Conservation (phyloP, 1,284 basidiomycete genomes). For the Afroboletus lepidellus region DNA sequence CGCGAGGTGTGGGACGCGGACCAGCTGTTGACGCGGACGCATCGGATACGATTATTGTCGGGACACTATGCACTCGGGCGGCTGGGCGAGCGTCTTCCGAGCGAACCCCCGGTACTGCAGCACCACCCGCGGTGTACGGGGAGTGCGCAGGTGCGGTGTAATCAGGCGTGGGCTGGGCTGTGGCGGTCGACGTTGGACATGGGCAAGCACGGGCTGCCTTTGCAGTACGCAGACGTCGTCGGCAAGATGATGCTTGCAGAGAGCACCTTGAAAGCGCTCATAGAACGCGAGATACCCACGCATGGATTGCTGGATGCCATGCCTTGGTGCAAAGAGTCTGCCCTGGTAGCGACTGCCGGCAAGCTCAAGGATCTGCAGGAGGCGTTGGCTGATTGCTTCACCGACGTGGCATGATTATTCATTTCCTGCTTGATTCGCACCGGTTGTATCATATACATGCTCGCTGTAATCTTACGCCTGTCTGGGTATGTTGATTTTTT, state of each 20-base stretch:
- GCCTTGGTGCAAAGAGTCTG: slow-evolving; percentile 38
- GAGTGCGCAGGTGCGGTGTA: slow-evolving; percentile 39
- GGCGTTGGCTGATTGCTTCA: slow-evolving; percentile 38
- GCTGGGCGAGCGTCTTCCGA: slow-evolving; percentile 41
- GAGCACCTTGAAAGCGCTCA: slow-evolving; percentile 40
- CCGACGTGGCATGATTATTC: slow-evolving; percentile 29
- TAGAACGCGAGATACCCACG: slow-evolving; percentile 40
- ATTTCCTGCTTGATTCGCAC: not conserved
- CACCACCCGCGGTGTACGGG: slow-evolving; percentile 41
- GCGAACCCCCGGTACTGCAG: slow-evolving; percentile 37
- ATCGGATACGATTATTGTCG: slow-evolving; percentile 42
- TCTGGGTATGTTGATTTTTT: slow-evolving; percentile 9
- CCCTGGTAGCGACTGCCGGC: slow-evolving; percentile 33
- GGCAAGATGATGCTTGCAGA: slow-evolving; percentile 42
- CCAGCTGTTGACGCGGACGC: slow-evolving; percentile 36
- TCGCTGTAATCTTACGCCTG: slow-evolving; percentile 7
- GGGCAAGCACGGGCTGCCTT: slow-evolving; percentile 34
- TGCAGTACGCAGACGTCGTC: slow-evolving; percentile 41
- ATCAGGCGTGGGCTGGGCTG: slow-evolving; percentile 40
- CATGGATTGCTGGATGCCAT: slow-evolving; percentile 40
- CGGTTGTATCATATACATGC: slow-evolving; percentile 7
- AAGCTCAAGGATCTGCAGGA: slow-evolving; percentile 40
- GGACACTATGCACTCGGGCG: slow-evolving; percentile 44
- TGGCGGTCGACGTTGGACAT: slow-evolving; percentile 42
- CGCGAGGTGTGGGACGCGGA: slow-evolving; percentile 43